Percentiles rank a stretch among this genome's conserved stretches.
phyloP scores from a whole-genome alignment of 2,329 filamentous ascomycete species.

The Hypoxylon sp. region DNA sequence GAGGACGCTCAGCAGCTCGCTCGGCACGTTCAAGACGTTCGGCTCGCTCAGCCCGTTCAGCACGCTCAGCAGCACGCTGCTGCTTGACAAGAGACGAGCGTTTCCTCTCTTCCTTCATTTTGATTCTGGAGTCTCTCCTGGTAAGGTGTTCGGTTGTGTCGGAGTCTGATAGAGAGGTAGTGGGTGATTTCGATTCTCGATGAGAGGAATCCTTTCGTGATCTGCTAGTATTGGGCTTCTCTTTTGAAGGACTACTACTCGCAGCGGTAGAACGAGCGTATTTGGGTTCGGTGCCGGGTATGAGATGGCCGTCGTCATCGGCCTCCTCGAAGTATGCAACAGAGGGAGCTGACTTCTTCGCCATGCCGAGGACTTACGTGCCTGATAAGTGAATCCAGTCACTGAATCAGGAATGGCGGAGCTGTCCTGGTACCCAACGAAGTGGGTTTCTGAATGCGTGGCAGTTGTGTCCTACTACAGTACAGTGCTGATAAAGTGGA shows the following conservation, averaged over 20 bases:
- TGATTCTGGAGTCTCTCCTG: conserved; percentile 43
- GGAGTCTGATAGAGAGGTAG: conserved; percentile 58
- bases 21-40: background rate
- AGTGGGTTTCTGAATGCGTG: conserved; percentile 43
- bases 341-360: conserved; percentile 53
- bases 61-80: conserved; percentile 25
- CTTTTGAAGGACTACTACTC: conserved; percentile 58
- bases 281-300: conserved; percentile 54
- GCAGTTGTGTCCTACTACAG: conserved; percentile 33
- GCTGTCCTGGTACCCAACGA: conserved; percentile 45
- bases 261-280: conserved; percentile 65
- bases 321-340: conserved; percentile 64
- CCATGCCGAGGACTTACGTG: conserved; percentile 56
- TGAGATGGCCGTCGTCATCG: conserved; percentile 62
- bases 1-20: conserved; percentile 46
- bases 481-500: conserved; percentile 44
- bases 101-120: conserved; percentile 52
- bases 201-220: conserved; percentile 59
- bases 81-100: conserved; percentile 44
- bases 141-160: conserved; percentile 55
- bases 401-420: conserved; percentile 44
- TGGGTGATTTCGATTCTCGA: conserved; percentile 56
- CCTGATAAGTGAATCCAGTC: conserved; percentile 44
- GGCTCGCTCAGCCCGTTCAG: background rate
- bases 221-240: conserved; percentile 66